Conservation (phyloP, 2,329 filamentous ascomycete species). For the Beauveria scarabaeidicola region DNA sequence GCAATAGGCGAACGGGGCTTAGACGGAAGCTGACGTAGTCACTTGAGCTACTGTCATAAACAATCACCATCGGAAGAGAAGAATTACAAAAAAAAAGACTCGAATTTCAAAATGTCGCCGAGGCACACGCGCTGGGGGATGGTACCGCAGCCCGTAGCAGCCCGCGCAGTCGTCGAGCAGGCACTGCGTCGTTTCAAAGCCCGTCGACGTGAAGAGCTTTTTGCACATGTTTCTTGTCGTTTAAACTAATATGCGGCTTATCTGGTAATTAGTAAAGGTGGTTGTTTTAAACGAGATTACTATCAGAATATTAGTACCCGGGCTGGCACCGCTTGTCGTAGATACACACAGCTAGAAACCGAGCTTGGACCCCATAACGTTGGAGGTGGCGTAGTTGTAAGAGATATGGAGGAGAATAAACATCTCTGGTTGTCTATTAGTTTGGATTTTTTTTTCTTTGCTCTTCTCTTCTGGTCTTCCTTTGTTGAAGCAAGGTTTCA, state of each 20-base stretch:
- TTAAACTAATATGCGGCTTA: neutral
- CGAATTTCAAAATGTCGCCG: neutral
- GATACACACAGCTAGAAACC: too few species aligned
- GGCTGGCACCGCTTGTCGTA: too few species aligned
- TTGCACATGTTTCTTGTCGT: neutral
- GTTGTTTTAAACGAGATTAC: too few species aligned
- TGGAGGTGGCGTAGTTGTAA: too few species aligned
- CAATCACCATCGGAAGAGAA: neutral
- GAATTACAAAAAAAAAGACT: neutral
- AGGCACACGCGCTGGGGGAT: neutral
- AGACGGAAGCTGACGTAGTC: neutral
- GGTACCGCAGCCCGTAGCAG: neutral
- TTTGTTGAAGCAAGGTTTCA: too few species aligned
- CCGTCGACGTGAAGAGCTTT: neutral
- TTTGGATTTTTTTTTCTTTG: too few species aligned
- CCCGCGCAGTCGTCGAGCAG: neutral
- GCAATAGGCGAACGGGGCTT: neutral
- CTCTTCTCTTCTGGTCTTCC: too few species aligned
- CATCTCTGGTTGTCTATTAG: too few species aligned
- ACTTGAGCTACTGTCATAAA: neutral
- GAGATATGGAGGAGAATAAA: too few species aligned
- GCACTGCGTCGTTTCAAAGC: neutral
- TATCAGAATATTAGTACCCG: too few species aligned
- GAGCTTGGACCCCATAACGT: too few species aligned
- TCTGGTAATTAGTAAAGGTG: too few species aligned